Conservation (phyloP, 2,329 filamentous ascomycete species). For the Eutypella sp. region DNA sequence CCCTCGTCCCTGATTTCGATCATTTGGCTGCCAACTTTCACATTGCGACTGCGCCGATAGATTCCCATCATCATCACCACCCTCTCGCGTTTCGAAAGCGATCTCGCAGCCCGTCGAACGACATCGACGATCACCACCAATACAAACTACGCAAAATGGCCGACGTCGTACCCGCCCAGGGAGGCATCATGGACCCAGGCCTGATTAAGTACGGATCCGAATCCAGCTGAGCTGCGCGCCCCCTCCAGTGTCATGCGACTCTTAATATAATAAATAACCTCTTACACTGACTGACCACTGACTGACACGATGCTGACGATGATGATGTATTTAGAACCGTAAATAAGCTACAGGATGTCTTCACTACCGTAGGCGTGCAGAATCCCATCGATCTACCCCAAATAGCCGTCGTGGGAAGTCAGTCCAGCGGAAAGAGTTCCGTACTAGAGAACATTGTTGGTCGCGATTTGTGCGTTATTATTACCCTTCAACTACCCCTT, state of each 20-base stretch:
- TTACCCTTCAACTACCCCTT: neutral
- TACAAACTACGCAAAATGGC: slow-evolving; percentile 18
- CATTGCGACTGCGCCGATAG: neutral
- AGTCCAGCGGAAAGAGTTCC: slow-evolving; percentile 99
- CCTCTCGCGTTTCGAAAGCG: slow-evolving; percentile 8
- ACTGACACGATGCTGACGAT: too few relatives aligned
- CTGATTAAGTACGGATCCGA: slow-evolving; percentile 57
- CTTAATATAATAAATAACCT: too few relatives aligned
- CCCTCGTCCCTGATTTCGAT: neutral
- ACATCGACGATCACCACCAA: slow-evolving; percentile 6
- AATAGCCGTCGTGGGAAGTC: slow-evolving; percentile 96
- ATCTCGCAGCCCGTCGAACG: slow-evolving; percentile 7
- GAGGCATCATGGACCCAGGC: slow-evolving; percentile 61
- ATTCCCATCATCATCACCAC: slow-evolving; percentile 2
- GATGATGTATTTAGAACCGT: slow-evolving; percentile 62
- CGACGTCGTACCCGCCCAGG: slow-evolving; percentile 37
- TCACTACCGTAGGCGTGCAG: slow-evolving; percentile 95
- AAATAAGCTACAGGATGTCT: slow-evolving; percentile 99
- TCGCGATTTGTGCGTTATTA: slow-evolving; percentile 80
- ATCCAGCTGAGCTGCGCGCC: too few relatives aligned
- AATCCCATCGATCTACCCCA: slow-evolving; percentile 98
- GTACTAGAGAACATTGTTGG: slow-evolving; percentile 98
- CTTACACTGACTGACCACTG: too few relatives aligned
- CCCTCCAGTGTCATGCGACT: too few relatives aligned
- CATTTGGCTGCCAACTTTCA: neutral